A percentile compares a stretch with the other conserved stretches of the same genome.
These are phyloP conservation scores for Nicotiana attenuata DNA, from an alignment of 257 asterid species.

Conservation along the genomic window DNA sequence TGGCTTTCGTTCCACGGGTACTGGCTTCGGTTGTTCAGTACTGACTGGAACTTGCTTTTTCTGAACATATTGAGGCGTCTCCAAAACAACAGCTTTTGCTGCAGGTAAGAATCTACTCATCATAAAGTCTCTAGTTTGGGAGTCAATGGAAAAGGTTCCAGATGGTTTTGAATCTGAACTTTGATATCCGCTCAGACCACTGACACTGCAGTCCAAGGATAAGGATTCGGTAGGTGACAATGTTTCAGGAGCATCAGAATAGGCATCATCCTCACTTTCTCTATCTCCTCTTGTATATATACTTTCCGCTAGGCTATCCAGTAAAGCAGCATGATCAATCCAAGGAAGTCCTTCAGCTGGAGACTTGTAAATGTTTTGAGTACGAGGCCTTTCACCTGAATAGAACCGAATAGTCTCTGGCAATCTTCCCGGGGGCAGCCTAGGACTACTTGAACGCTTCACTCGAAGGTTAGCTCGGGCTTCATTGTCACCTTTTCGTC, in stretches of 20 bases:
- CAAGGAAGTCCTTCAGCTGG: slow-evolving; percentile 39
- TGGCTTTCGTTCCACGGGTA: slow-evolving; percentile 54
- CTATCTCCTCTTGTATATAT: slow-evolving; percentile 45
- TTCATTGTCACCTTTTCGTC: slow-evolving; percentile 46
- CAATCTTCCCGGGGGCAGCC: slow-evolving; percentile 61
- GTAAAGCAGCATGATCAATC: slow-evolving; percentile 66
- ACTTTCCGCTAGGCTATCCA: slow-evolving; percentile 65
- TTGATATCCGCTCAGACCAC: slow-evolving; percentile 62
- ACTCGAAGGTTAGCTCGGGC: slow-evolving; percentile 34
- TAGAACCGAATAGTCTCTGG: slow-evolving; percentile 34
- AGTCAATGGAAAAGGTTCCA: slow-evolving; percentile 47
- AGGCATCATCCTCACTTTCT: slow-evolving; percentile 45
- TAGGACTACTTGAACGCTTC: slow-evolving; percentile 49
- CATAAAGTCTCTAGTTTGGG: slow-evolving; percentile 75
- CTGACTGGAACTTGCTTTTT: slow-evolving; percentile 37
- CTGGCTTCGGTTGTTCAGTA: slow-evolving; percentile 39
- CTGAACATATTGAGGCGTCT: slow-evolving; percentile 48
- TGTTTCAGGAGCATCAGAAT: slow-evolving; percentile 54
- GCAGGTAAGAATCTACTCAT: slow-evolving; percentile 87
- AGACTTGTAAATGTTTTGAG: slow-evolving; percentile 33
- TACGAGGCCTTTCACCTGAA: slow-evolving; percentile 57
- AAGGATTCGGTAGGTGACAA: slow-evolving; percentile 48
- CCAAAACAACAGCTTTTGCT: slow-evolving; percentile 79
- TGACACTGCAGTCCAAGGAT: slow-evolving; percentile 55
- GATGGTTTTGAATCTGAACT: slow-evolving; percentile 47